Percentiles rank a stretch among this genome's conserved stretches.
Evolutionary conservation across 1,284 basidiomycete species (phyloP).

Genomic region (Acaromyces ingoldii): DNA sequence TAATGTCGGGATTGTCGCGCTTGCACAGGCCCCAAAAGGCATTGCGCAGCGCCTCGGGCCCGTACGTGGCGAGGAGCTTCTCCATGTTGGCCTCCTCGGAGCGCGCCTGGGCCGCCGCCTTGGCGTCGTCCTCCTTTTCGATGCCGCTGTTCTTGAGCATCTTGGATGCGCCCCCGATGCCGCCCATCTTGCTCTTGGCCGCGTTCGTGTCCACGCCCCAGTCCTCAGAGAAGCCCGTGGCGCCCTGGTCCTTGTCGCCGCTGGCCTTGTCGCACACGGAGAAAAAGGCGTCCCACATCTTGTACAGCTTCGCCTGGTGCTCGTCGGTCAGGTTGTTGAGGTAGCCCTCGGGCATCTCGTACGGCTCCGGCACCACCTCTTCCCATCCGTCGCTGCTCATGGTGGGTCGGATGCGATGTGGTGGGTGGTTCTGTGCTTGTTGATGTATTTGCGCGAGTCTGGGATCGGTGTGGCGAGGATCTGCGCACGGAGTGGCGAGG

Average conservation of each 20-base stretch:
- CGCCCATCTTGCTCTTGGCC: background rate
- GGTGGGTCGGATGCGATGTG: no score
- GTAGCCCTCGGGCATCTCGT: constrained; percentile 3
- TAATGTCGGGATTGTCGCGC: constrained; percentile 40
- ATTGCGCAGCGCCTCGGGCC: constrained; percentile 44
- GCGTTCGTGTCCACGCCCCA: constrained; percentile 2
- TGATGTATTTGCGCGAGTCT: no score
- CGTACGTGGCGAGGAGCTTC: constrained; percentile 50
- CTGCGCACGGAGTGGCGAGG: no score
- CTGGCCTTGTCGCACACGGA: constrained; percentile 12
- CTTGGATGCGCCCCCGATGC: background rate
- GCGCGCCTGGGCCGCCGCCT: constrained; percentile 43
- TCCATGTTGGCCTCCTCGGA: constrained; percentile 49
- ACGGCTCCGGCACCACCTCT: no score
- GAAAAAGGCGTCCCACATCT: constrained; percentile 47
- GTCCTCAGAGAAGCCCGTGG: constrained; percentile 1
- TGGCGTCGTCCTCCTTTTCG: constrained; percentile 45
- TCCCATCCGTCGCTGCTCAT: no score
- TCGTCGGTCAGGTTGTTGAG: constrained; percentile 43
- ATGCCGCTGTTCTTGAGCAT: constrained; percentile 28
- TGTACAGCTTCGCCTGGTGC: constrained; percentile 45
- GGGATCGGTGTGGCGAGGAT: no score
- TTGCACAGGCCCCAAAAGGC: constrained; percentile 51
- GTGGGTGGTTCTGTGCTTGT: no score
- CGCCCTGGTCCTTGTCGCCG: background rate